Conservation (phyloP, 768 basidiomycete species). For the Serendipita sp. region DNA sequence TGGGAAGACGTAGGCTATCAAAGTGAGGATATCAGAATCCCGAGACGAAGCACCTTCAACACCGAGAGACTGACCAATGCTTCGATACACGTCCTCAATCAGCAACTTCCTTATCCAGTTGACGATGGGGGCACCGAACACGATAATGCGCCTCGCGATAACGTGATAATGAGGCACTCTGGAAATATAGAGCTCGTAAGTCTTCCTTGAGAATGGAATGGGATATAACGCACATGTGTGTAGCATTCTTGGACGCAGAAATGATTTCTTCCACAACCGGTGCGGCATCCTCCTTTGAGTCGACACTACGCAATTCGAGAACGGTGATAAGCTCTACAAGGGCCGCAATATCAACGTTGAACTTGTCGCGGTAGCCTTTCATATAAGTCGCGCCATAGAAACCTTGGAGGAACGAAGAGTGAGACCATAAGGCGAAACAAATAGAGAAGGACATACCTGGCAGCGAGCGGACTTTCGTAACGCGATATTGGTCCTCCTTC, state of each 20-base stretch:
- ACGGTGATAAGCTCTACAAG: neutral
- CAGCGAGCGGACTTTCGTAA: conserved; percentile 41
- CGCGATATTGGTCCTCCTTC: conserved; percentile 35
- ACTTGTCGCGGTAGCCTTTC: conserved; percentile 47
- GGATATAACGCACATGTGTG: conserved; percentile 37
- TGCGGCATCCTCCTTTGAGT: conserved; percentile 20
- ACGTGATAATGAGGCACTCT: conserved; percentile 48
- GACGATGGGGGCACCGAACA: conserved; percentile 19
- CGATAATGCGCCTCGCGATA: conserved; percentile 20
- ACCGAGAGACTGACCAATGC: conserved; percentile 31
- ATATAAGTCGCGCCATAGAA: conserved; percentile 47
- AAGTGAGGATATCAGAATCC: conserved; percentile 28
- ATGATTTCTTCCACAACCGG: conserved; percentile 28
- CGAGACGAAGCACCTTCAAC: neutral
- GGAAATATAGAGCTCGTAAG: neutral
- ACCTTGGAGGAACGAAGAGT: conserved; percentile 21
- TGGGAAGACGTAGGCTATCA: conserved; percentile 46
- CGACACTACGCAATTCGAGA: neutral
- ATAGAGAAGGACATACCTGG: no score
- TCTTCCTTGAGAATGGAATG: neutral
- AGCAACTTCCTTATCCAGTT: conserved; percentile 34
- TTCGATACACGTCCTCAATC: conserved; percentile 48
- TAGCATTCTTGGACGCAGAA: conserved; percentile 26
- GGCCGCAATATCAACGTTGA: conserved; percentile 29
- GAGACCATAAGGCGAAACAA: neutral